These are phyloP conservation scores for Cyathus striatus DNA, from an alignment of 768 basidiomycete species.

Conservation along the genomic window DNA sequence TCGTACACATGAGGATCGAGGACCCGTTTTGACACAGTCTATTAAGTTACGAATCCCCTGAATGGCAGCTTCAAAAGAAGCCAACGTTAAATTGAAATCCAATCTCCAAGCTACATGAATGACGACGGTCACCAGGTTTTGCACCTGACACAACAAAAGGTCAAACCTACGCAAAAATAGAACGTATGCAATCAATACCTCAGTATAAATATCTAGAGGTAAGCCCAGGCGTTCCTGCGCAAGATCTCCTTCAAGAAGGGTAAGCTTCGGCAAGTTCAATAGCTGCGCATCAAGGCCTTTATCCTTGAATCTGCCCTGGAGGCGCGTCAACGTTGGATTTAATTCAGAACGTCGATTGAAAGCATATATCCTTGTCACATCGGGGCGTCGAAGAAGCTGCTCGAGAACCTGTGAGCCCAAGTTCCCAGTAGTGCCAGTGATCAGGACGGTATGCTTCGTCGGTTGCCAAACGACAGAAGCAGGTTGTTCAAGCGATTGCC, in stretches of 20 bases:
- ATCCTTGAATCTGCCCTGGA: slow-evolving; percentile 19
- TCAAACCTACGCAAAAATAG: slow-evolving; percentile 38
- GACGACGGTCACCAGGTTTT: slow-evolving; percentile 17
- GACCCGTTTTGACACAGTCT: slow-evolving; percentile 24
- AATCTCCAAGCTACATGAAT: slow-evolving; percentile 43
- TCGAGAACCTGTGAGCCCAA: slow-evolving; percentile 31
- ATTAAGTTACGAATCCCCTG: slow-evolving; percentile 36
- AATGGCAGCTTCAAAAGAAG: slow-evolving; percentile 40
- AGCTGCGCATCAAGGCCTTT: slow-evolving; percentile 20
- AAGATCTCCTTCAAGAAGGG: slow-evolving; percentile 27
- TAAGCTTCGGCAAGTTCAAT: slow-evolving; percentile 23
- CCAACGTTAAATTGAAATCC: slow-evolving; percentile 39
- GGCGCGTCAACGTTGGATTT: slow-evolving; percentile 14
- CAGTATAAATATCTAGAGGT: slow-evolving; percentile 8
- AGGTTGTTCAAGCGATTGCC: not conserved
- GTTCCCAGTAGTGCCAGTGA: slow-evolving; percentile 37
- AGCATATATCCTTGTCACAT: slow-evolving; percentile 24
- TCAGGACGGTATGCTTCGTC: slow-evolving; percentile 19
- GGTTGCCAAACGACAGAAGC: not conserved
- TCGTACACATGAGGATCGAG: slow-evolving; percentile 9
- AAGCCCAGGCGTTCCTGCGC: slow-evolving; percentile 22
- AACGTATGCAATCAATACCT: slow-evolving; percentile 16
- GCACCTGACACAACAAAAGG: slow-evolving; percentile 18
- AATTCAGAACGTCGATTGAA: slow-evolving; percentile 19
- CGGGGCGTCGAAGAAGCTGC: slow-evolving; percentile 13